Evolutionary conservation across 1,284 basidiomycete genomes (phyloP).

Genomic region (Cryptococcus sp.): DNA sequence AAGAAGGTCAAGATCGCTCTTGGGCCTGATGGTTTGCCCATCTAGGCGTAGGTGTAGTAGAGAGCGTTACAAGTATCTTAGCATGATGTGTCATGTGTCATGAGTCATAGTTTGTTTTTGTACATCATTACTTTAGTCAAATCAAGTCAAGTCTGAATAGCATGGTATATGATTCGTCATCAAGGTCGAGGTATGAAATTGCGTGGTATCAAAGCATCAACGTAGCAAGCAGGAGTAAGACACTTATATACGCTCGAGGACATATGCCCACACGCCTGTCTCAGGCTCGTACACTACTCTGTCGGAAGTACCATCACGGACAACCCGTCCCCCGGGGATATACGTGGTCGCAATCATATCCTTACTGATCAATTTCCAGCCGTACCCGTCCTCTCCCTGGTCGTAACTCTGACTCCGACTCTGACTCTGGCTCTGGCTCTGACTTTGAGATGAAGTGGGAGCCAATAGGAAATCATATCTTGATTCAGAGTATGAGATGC

Average conservation of each 20-base stretch:
- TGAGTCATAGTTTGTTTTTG: background rate
- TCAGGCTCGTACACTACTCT: conserved; percentile 26
- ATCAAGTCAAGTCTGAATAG: background rate
- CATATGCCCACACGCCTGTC: conserved; percentile 23
- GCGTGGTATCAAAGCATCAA: too few relatives aligned
- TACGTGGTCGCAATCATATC: conserved; percentile 17
- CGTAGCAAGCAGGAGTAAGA: too few relatives aligned
- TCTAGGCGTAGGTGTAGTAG: conserved; percentile 20
- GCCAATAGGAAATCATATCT: conserved; percentile 30
- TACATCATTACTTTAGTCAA: background rate
- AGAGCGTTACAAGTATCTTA: background rate
- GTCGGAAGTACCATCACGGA: conserved; percentile 11
- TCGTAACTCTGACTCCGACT: background rate
- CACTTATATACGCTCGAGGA: conserved; percentile 15
- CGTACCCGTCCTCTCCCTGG: background rate
- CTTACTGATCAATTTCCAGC: conserved; percentile 16
- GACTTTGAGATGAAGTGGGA: background rate
- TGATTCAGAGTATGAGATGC: conserved; percentile 39
- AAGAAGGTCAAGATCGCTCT: conserved; percentile 50
- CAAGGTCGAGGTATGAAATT: too few relatives aligned
- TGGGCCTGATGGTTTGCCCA: conserved; percentile 46
- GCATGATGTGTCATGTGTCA: background rate
- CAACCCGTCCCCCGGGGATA: conserved; percentile 12
- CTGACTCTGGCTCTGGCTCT: background rate
- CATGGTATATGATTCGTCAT: background rate